Percentiles rank a stretch among this genome's conserved stretches.
Conservation (phyloP, 1,139 yeast species). For the Meyerozyma smithsonii region DNA sequence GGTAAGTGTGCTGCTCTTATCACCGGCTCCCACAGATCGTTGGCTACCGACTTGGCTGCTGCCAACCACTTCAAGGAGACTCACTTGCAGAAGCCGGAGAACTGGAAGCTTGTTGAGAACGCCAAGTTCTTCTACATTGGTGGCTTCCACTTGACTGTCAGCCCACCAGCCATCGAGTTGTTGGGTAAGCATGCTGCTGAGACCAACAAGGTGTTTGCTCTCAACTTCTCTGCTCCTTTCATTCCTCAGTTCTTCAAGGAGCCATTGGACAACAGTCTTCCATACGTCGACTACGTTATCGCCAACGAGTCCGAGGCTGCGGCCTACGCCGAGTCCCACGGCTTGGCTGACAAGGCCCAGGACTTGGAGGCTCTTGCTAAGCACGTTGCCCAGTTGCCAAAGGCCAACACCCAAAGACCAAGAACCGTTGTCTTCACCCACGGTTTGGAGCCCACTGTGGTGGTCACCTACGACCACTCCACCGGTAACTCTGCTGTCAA, state of each 20-base stretch:
- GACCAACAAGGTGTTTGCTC: constrained; percentile 72
- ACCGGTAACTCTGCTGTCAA: constrained; percentile 44
- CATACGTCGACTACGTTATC: constrained; percentile 86
- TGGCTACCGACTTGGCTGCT: constrained; percentile 95
- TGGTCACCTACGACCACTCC: constrained; percentile 51
- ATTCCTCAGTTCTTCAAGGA: constrained; percentile 94
- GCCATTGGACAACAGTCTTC: constrained; percentile 72
- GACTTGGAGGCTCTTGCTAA: constrained; percentile 79
- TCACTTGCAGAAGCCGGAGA: constrained; percentile 84
- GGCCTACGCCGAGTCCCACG: constrained; percentile 86
- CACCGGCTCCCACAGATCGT: constrained; percentile 82
- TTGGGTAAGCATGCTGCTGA: constrained; percentile 91
- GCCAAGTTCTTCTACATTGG: constrained; percentile 89
- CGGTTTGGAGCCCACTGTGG: constrained; percentile 84
- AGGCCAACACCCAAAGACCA: constrained; percentile 62
- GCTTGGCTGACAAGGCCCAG: constrained; percentile 42
- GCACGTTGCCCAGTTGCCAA: constrained; percentile 73
- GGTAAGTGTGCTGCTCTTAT: constrained; percentile 98
- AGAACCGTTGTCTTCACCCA: constrained; percentile 92
- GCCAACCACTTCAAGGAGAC: constrained; percentile 93
- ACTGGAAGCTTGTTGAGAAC: constrained; percentile 80
- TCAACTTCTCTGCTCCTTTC: constrained; percentile 96
- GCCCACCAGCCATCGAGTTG: constrained; percentile 87
- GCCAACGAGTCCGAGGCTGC: constrained; percentile 98
- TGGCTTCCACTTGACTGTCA: constrained; percentile 97